Base-by-base conservation (phyloP, 2,329 filamentous ascomycete genomes). In the Penicillium freii region DNA sequence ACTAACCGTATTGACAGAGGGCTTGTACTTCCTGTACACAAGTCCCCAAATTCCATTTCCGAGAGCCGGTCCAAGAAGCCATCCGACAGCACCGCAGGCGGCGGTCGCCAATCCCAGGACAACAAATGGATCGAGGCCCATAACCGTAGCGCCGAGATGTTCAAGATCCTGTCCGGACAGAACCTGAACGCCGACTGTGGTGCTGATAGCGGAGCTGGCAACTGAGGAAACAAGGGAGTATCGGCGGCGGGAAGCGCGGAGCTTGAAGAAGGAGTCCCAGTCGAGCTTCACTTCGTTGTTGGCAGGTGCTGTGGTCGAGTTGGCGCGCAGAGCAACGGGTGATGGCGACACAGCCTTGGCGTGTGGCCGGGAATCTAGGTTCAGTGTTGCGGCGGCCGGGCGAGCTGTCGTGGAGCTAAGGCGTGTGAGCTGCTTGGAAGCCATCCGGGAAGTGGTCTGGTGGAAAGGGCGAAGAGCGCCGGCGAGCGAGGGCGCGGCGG, bases 231-330 rank as follows among this genome's bases (percentile, higher is more conserved):
- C 84, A 38, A 96, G 84, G 72, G 93, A 91, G 79, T 92, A 89
- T 68, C 90, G 86, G 59, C 93, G 88, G 55, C 93, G 90, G 59
- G 87, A 89, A 68, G 91, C 89, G 70, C 93, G 91, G 59, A 97
- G 87, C 72, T 86, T 85, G 81, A 97, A 96, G 81, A 96, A 97
- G 51, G 86, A 87, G 79, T 97, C 88, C 93, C 93, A 97, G 77
- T 91, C 85, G 42, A 92, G 84, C n/a, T 75, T 70, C 36, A 74
- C 63, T 54, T 69, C 62, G 54, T 72, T 67, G 33, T 70, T 66
- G 51, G 70, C 60, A 19, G 75, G 57, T 11, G 74, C 62, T 5
- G 67, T 52, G 21, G 69, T 70, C 23, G 70, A 73, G 44, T 73
- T 69, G 15, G 63, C 47, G 21, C 71, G 71, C 44, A 69, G 19